Evolutionary conservation across 2,329 filamentous ascomycete species (phyloP).

Genomic region (Curvularia spicifera): DNA sequence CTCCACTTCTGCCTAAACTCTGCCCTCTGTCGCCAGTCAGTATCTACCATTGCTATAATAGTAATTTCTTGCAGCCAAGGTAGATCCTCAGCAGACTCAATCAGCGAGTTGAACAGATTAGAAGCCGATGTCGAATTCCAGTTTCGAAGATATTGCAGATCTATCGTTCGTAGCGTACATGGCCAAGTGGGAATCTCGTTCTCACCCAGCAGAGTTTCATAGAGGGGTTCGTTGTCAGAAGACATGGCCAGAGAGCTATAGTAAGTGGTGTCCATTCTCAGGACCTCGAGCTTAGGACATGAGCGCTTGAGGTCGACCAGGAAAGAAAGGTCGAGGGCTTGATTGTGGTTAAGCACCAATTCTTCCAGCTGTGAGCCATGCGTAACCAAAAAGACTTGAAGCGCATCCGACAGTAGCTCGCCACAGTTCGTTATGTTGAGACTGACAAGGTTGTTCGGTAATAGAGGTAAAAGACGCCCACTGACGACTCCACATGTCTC

Average conservation of each 20-base stretch:
- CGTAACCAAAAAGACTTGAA: constrained; percentile 69
- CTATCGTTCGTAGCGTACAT: constrained; percentile 69
- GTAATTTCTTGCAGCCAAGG: constrained; percentile 71
- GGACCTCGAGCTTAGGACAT: constrained; percentile 73
- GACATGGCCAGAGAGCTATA: constrained; percentile 72
- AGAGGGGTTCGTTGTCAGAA: constrained; percentile 76
- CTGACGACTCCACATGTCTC: constrained; percentile 77
- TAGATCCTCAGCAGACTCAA: constrained; percentile 71
- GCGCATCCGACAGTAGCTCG: constrained; percentile 70
- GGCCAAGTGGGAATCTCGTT: constrained; percentile 81
- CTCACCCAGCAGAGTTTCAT: constrained; percentile 68
- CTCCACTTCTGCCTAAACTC: constrained; percentile 81
- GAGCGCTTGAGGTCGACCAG: constrained; percentile 67
- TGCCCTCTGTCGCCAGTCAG: constrained; percentile 79
- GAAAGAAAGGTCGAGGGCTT: constrained; percentile 77
- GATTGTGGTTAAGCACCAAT: constrained; percentile 78
- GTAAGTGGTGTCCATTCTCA: constrained; percentile 81
- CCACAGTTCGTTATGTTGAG: constrained; percentile 82
- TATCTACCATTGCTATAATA: constrained; percentile 75
- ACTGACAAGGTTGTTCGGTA: constrained; percentile 70
- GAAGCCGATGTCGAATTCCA: constrained; percentile 74
- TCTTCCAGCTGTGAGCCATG: constrained; percentile 72
- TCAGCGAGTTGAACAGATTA: constrained; percentile 78
- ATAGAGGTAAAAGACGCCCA: constrained; percentile 67
- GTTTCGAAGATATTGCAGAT: constrained; percentile 78